Evolutionary conservation across 2,329 filamentous ascomycete species (phyloP).

Genomic region (Colletotrichum acutatum): DNA sequence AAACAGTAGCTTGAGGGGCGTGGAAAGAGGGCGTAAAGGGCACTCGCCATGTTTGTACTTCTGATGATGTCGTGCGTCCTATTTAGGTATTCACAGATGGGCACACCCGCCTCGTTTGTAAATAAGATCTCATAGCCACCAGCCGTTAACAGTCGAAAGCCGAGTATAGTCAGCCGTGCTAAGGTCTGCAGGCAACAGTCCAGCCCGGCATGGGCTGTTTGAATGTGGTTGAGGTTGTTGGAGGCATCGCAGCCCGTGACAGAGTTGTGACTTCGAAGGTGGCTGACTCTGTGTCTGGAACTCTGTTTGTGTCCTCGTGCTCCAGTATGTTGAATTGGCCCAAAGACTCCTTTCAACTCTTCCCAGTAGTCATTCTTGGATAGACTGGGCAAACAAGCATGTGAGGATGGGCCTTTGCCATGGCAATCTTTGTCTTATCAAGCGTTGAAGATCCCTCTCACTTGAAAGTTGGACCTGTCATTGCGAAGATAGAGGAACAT

Average conservation of each 20-base stretch:
- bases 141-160: neutral
- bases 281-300: neutral
- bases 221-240: neutral
- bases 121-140: neutral
- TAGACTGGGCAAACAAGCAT: neutral
- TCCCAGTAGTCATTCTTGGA: neutral
- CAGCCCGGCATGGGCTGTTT: neutral
- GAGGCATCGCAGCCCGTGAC: neutral
- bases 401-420: neutral
- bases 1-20: neutral
- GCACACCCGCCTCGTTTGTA: neutral
- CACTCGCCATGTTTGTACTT: neutral
- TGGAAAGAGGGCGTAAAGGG: neutral
- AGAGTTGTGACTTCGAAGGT: neutral
- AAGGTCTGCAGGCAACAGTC: neutral
- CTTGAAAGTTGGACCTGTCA: neutral
- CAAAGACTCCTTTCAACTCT: neutral
- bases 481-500: neutral
- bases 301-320: neutral
- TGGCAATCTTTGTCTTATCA: neutral
- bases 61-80: neutral
- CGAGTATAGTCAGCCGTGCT: neutral
- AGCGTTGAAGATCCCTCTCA: neutral
- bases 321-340: neutral
- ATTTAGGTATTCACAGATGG: neutral